phyloP scores from a whole-genome alignment of 169 alveolate species.

The Eimeria necatrix region DNA sequence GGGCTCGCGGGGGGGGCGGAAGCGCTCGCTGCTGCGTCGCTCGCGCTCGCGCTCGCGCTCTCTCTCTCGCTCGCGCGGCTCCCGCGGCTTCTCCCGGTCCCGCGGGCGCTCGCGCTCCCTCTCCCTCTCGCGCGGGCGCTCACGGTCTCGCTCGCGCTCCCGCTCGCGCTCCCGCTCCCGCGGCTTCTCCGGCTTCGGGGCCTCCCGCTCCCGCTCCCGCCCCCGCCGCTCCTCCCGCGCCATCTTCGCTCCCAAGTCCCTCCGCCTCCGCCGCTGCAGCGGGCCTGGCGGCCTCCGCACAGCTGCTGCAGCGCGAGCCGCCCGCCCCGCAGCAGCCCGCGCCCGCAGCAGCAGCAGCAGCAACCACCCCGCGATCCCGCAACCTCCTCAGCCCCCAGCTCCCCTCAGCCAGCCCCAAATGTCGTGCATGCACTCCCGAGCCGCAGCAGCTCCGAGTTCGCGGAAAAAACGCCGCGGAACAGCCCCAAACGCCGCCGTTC shows the following conservation, averaged over 20 bases:
- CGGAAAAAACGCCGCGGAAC: no score
- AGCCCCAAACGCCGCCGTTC: no score
- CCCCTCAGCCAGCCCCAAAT: not conserved
- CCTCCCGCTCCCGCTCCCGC: conserved; percentile 59
- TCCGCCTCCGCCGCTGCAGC: not conserved
- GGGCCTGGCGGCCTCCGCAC: not conserved
- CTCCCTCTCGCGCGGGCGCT: not conserved
- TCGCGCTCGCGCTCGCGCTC: not conserved
- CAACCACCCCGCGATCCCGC: not conserved
- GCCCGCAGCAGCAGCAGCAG: not conserved
- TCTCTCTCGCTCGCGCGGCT: not conserved
- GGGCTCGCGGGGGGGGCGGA: not conserved
- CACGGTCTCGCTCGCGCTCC: conserved; percentile 24
- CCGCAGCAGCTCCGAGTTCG: no score
- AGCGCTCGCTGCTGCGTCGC: not conserved
- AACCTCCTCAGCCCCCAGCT: not conserved
- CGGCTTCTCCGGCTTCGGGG: not conserved
- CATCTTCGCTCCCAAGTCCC: not conserved
- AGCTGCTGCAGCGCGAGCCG: no score
- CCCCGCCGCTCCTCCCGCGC: conserved; percentile 4
- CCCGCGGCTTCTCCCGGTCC: not conserved
- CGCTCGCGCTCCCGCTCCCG: conserved; percentile 30
- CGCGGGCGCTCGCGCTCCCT: not conserved
- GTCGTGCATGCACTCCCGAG: no score
- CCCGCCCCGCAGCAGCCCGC: no score